phyloP scores from a whole-genome alignment of 2,329 filamentous ascomycete genomes.

The Clathrospora elynae region DNA sequence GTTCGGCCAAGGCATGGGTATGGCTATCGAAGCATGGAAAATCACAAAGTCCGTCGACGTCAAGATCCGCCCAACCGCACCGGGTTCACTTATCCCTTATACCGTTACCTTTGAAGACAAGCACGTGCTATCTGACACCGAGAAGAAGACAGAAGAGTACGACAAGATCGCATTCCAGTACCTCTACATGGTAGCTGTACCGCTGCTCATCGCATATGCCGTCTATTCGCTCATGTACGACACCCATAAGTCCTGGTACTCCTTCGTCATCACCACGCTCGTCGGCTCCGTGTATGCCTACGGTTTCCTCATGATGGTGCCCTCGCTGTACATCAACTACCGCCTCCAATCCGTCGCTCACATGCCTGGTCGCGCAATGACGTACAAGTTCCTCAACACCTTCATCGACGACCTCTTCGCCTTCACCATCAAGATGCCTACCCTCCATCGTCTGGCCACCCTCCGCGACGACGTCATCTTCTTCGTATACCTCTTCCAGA shows the following conservation, averaged over 20 bases:
- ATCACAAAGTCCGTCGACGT: constrained; percentile 95
- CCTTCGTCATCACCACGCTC: constrained; percentile 90
- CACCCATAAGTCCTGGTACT: constrained; percentile 97
- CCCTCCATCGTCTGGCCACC: constrained; percentile 88
- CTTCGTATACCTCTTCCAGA: constrained; percentile 96
- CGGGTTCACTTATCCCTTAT: constrained; percentile 77
- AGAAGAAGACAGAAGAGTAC: constrained; percentile 98
- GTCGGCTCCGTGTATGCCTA: constrained; percentile 97
- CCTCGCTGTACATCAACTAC: constrained; percentile 98
- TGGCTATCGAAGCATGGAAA: constrained; percentile 85
- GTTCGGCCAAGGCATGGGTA: constrained; percentile 86
- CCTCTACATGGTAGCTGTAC: constrained; percentile 89
- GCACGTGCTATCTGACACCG: constrained; percentile 90
- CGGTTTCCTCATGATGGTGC: constrained; percentile 99
- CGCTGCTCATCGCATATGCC: constrained; percentile 86
- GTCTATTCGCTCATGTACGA: constrained; percentile 91
- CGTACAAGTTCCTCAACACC: constrained; percentile 97
- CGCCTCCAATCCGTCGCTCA: constrained; percentile 88
- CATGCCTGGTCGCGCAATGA: constrained; percentile 96
- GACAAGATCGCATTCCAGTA: constrained; percentile 98
- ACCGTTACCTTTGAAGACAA: constrained; percentile 90
- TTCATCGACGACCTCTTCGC: constrained; percentile 99
- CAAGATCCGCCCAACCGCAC: constrained; percentile 70
- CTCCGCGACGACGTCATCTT: constrained; percentile 96
- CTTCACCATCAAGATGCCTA: constrained; percentile 99